A percentile compares a stretch with the other conserved stretches of the same genome.
Evolutionary conservation across 2,329 filamentous ascomycete genomes (phyloP).

Genomic region (Neonectria neomacrospora): DNA sequence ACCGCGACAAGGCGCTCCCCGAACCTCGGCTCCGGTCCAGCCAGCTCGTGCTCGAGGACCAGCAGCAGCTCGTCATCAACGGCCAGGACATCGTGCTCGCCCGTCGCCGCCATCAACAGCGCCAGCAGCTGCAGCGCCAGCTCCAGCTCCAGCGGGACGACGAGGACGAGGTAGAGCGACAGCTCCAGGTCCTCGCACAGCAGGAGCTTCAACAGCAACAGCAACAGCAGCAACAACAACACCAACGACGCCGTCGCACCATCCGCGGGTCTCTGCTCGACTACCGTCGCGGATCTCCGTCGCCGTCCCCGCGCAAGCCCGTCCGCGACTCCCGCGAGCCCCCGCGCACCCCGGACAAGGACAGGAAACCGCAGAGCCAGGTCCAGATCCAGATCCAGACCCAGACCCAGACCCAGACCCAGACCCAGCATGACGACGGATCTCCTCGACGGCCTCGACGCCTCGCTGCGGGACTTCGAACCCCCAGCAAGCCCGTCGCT

Average conservation of each 20-base stretch:
- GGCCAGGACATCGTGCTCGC: constrained; percentile 47
- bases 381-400: constrained; percentile 33
- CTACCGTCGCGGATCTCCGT: constrained; percentile 14
- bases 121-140: constrained; percentile 33
- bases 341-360: constrained; percentile 24
- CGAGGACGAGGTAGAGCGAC: constrained; percentile 34
- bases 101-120: constrained; percentile 36
- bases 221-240: constrained; percentile 21
- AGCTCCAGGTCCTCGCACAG: constrained; percentile 31
- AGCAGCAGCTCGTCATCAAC: constrained; percentile 48
- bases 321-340: constrained; percentile 20
- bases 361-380: constrained; percentile 23
- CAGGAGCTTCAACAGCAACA: constrained; percentile 19
- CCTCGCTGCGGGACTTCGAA: constrained; percentile 66
- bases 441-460: constrained; percentile 59
- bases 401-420: neutral
- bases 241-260: constrained; percentile 30
- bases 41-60: constrained; percentile 48
- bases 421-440: constrained; percentile 36
- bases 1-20: constrained; percentile 43
- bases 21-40: constrained; percentile 38
- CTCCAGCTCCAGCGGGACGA: constrained; percentile 32
- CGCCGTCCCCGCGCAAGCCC: constrained; percentile 18
- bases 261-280: constrained; percentile 14
- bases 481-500: constrained; percentile 56